Base-by-base conservation (phyloP, 2,329 filamentous ascomycete genomes). In the Drechslerella stenobrocha region DNA sequence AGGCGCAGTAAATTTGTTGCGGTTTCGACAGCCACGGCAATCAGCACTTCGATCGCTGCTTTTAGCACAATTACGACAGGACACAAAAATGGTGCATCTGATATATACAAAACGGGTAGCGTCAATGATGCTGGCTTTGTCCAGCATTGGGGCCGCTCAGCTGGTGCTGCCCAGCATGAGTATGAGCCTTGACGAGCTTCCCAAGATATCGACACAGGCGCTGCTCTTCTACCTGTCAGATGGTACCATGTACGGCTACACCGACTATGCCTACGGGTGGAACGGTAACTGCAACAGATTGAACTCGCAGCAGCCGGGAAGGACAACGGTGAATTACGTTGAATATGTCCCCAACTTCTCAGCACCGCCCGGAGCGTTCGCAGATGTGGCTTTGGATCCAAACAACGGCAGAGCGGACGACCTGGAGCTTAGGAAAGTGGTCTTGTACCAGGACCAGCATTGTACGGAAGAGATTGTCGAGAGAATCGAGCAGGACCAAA, bases 211-310 rank as follows among this genome's bases (percentile, higher is more conserved):
- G 4, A 45, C 53, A 2, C 53, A 67, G 18, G 42, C 55, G 26
- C 24, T 67, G 2, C 30, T 67, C 0, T 67, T 67, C 18, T 67
- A 67, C n/a, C 57, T 59, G 34, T 67, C 61, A 13, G 61, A 67
- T 26, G 61, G 61, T 1, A 67, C 61, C 1, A 44, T 52, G 2
- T 67, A 67, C 22, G 61, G 48, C 13, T 67, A 67, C 32, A 59
- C 61, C 1, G 61, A 67, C 22, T 51, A 67, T 23, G 61, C 61
- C 9, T 55, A 52, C 24, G 61, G 61, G 3, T 67, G 61, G 61
- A 67, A 67, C 18, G 61, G 61, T 5, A 59, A 59, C n/a, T 67
- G 61, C 30, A 67, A 67, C 23, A 67, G 48, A 18, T 11, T 67
- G 24, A 50, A 50, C 13, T 50, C 48, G 3, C 61, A 50, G 9